Evolutionary conservation across 306 rosid species (phyloP).

Genomic region (Calophaca sinica): DNA sequence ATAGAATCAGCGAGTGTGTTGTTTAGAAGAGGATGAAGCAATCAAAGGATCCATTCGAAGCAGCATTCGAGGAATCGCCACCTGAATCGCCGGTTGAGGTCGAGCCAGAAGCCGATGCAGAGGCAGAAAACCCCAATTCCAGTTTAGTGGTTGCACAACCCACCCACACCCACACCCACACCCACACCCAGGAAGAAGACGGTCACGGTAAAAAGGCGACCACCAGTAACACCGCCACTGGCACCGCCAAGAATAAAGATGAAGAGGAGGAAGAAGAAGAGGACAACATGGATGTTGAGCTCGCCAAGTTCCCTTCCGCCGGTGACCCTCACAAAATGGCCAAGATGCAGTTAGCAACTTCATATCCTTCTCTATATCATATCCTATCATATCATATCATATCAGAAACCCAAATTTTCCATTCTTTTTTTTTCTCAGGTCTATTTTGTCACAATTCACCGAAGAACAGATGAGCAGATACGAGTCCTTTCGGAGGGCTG

Average conservation of each 20-base stretch:
- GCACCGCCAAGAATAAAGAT: conserved; percentile 56
- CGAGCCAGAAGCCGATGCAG: conserved; percentile 2
- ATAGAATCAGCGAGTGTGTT: not conserved
- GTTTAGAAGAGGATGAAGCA: conserved; percentile 57
- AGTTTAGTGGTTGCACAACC: conserved; percentile 27
- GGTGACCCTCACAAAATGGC: conserved; percentile 83
- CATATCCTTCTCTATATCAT: not conserved
- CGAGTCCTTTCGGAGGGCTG: conserved; percentile 92
- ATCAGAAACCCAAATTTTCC: not conserved
- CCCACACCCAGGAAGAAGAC: conserved; percentile 36
- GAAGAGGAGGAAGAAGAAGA: conserved; percentile 89
- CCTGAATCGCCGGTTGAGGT: conserved; percentile 62
- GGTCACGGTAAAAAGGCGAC: conserved; percentile 2
- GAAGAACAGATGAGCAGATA: conserved; percentile 96
- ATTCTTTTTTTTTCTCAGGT: conserved; percentile 54
- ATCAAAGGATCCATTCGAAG: conserved; percentile 99
- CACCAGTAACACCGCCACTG: not conserved
- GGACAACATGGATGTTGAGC: conserved; percentile 90
- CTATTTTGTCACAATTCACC: conserved; percentile 79
- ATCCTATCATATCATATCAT: not conserved
- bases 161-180: not conserved
- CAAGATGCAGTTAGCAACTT: conserved; percentile 74
- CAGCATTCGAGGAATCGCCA: conserved; percentile 87
- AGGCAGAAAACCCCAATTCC: conserved; percentile 45
- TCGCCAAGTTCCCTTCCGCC: conserved; percentile 70